phyloP scores from a whole-genome alignment of 495 filamentous ascomycete species.

The Penicillium pancosmium region DNA sequence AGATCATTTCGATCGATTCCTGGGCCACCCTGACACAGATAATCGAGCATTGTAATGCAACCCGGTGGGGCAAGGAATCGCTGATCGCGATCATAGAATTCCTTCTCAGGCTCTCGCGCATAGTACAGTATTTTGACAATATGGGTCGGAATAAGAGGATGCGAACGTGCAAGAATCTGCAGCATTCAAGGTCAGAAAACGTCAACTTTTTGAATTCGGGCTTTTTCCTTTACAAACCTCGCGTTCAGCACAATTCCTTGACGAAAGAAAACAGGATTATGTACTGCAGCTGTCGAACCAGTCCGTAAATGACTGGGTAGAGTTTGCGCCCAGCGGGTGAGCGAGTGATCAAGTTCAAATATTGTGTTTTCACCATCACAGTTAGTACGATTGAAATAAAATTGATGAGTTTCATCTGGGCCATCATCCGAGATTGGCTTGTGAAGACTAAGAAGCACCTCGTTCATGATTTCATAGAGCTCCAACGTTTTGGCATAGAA shows the following conservation, averaged over 20 bases:
- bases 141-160: constrained; percentile 43
- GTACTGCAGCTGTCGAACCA: constrained; percentile 5
- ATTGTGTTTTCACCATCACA: constrained; percentile 34
- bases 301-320: constrained; percentile 33
- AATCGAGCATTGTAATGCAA: constrained; percentile 41
- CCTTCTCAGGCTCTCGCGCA: constrained; percentile 25
- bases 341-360: constrained; percentile 40
- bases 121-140: constrained; percentile 39
- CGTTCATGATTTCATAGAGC: constrained; percentile 45
- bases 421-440: constrained; percentile 31
- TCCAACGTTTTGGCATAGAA: constrained; percentile 46
- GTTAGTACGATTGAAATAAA: constrained; percentile 32
- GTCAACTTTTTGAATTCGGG: not conserved
- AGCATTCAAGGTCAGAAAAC: not conserved
- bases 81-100: constrained; percentile 29
- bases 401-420: constrained; percentile 34
- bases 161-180: constrained; percentile 26
- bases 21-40: constrained; percentile 43
- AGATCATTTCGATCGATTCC: constrained; percentile 39
- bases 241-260: constrained; percentile 40
- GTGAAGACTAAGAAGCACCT: constrained; percentile 41
- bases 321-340: constrained; percentile 35
- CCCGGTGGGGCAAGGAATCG: constrained; percentile 41
- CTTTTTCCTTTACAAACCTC: constrained; percentile 13
- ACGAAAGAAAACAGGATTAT: constrained; percentile 32